These are phyloP conservation scores for Helenozyma baotianmanensis DNA, from an alignment of 805 yeast species.

Conservation along the genomic window DNA sequence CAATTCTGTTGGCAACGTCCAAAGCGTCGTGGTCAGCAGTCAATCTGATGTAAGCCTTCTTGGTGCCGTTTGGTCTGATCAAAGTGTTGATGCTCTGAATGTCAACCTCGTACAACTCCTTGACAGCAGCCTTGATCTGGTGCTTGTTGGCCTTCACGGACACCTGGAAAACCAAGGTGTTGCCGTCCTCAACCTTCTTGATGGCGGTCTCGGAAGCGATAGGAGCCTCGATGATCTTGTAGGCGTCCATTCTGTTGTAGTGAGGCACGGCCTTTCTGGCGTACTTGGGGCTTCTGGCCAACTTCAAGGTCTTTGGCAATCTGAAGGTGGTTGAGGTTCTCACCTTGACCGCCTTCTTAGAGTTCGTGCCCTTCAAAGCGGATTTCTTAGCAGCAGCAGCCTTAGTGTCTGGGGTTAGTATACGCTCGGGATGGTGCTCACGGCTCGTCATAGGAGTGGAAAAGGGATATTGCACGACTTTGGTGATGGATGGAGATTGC, in stretches of 20 bases:
- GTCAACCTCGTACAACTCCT: conserved; percentile 97
- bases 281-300: conserved; percentile 92
- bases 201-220: conserved; percentile 97
- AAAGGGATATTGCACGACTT: too few relatives aligned
- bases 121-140: conserved; percentile 97
- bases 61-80: conserved; percentile 98
- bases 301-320: conserved; percentile 94
- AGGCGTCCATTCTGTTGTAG: conserved; percentile 93
- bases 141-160: conserved; percentile 95
- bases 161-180: conserved; percentile 98
- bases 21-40: conserved; percentile 99
- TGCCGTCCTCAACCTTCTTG: conserved; percentile 99
- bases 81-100: conserved; percentile 92
- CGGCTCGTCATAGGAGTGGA: too few relatives aligned
- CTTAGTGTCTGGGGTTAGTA: conserved; percentile 48
- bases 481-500: too few relatives aligned
- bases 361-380: conserved; percentile 94
- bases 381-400: conserved; percentile 99
- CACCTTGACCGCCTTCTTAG: conserved; percentile 84
- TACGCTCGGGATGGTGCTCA: too few relatives aligned
- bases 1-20: conserved; percentile 99
- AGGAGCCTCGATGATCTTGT: conserved; percentile 91
- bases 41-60: conserved; percentile 98
- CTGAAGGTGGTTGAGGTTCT: conserved; percentile 95
- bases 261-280: conserved; percentile 95